Base-by-base conservation (phyloP, 768 basidiomycete species). In the Sarcomyxa edulis region DNA sequence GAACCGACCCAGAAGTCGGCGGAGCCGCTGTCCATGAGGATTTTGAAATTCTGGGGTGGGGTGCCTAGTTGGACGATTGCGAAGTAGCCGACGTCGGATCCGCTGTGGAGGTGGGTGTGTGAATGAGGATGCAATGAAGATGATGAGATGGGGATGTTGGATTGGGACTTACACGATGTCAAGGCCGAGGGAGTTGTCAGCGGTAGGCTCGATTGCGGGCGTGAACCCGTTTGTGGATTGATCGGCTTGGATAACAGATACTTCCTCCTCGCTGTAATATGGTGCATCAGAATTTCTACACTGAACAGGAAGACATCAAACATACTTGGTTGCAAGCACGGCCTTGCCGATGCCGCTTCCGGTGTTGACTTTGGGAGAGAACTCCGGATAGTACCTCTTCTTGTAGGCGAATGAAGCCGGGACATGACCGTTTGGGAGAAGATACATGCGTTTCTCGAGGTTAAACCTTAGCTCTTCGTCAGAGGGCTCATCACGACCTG, bases 101-200 rank as follows among this genome's bases (percentile, higher is more conserved):
- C n/a, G n/a, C n/a, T n/a, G n/a, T n/a, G n/a, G n/a, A 5, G 1
- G 6, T 4, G 35, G 9, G 28, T 8, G 24, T 11, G 24, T n/a
- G 22, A 6, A 22, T 22, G 16, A 31, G 19, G 28, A n/a, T n/a
- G 6, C 19, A 11, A 21, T 18, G 11, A 12, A 39, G n/a, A n/a
- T n/a, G n/a, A n/a, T n/a, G n/a, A 12, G 21, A n/a, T 6, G 9
- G 12, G 14, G n/a, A 5, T 18, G 11, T 4, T 10, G 25, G 3
- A 6, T 21, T 30, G 15, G 28, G 12, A 59, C 78, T 28, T 46
- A 85, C 74, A 85, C 77, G 40, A 89, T 87, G 50, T 75, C 69
- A 38, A 89, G 66, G 5, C 79, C 83, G 24, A 87, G 63, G 28
- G 83, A 74, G 51, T 81, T 64, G 46, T 51, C 55, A 12, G 64